Base-by-base conservation (phyloP, 2,329 filamentous ascomycete genomes). In the Tolypocladium ophioglossoides region DNA sequence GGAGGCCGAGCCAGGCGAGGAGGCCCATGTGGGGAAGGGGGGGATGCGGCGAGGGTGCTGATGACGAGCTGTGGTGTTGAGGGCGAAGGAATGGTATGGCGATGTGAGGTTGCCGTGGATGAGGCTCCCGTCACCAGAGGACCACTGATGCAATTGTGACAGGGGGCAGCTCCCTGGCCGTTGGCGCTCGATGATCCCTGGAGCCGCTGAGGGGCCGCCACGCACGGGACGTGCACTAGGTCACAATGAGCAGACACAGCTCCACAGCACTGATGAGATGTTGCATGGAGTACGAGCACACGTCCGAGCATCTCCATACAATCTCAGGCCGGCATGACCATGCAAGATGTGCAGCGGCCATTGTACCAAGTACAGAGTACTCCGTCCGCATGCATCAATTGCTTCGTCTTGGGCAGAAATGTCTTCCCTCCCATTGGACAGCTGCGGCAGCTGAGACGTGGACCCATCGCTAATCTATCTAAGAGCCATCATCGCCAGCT, bases 21-120 rank as follows among this genome's bases (percentile, higher is more conserved):
- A 79, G 59, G 48, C 71, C 72, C 77, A 79, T 79, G 51, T n/a
- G n/a, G n/a, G n/a, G n/a, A n/a, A n/a, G 52, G 47, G 53, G 22
- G 22, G 18, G 54, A 20, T 24, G 12, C 9, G 27, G 22, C 38
- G 44, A 34, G 10, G 27, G 11, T 9, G 46, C n/a, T n/a, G n/a
- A 11, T 20, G 38, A 9, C n/a, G 34, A 46, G 51, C 20, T 20
- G 27, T 14, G 37, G 35, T 35, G 16, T 20, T 10, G 30, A 34
- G 20, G 20, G 10, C 4, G 30, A 7, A 16, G n/a, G n/a, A n/a
- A n/a, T n/a, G n/a, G n/a, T n/a, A n/a, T 27, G 32, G 32, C 41
- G 14, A 30, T 47, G 44, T 12, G 27, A 32, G 41, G 4, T n/a
- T n/a, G 44, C 24, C 30, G 6, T 8, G 24, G 27, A 32, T 47